Evolutionary conservation across 768 basidiomycete species (phyloP).

Genomic region (Rhizopogon salebrosus): DNA sequence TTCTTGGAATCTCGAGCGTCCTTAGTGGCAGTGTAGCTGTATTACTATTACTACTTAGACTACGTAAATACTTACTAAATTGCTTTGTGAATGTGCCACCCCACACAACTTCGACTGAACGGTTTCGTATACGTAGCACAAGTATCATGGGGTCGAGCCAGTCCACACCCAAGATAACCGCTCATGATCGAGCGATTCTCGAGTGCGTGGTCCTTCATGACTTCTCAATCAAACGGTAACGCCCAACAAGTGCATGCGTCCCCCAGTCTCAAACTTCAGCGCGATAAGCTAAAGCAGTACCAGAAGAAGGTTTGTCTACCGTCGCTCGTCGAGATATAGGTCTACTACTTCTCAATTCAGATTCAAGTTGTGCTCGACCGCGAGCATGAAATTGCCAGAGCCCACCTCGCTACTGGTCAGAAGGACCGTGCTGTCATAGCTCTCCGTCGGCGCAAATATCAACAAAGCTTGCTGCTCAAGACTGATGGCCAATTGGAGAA

Average conservation of each 20-base stretch:
- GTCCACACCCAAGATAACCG: slow-evolving; percentile 83
- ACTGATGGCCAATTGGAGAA: slow-evolving; percentile 89
- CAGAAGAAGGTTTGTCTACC: slow-evolving; percentile 72
- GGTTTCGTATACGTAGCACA: not conserved
- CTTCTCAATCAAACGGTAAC: slow-evolving; percentile 12
- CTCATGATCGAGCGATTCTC: slow-evolving; percentile 90
- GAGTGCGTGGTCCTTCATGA: slow-evolving; percentile 57
- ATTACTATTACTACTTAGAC: no score
- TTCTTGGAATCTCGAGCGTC: no score
- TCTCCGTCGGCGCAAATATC: slow-evolving; percentile 88
- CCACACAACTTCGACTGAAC: not conserved
- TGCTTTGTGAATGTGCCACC: not conserved
- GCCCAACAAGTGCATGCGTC: slow-evolving; percentile 7
- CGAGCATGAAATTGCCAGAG: slow-evolving; percentile 85
- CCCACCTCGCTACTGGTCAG: slow-evolving; percentile 73
- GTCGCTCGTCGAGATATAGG: not conserved
- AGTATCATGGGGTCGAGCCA: slow-evolving; percentile 61
- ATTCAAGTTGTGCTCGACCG: slow-evolving; percentile 82
- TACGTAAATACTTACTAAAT: no score
- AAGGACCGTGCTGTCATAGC: slow-evolving; percentile 87
- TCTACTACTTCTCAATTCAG: slow-evolving; percentile 33
- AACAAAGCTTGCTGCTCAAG: slow-evolving; percentile 79
- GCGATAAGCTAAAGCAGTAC: slow-evolving; percentile 94
- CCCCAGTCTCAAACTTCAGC: slow-evolving; percentile 85
- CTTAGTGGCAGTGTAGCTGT: no score